Base-by-base conservation (phyloP, 176 grass and related monocot genomes). In the Zoysia japonica region DNA sequence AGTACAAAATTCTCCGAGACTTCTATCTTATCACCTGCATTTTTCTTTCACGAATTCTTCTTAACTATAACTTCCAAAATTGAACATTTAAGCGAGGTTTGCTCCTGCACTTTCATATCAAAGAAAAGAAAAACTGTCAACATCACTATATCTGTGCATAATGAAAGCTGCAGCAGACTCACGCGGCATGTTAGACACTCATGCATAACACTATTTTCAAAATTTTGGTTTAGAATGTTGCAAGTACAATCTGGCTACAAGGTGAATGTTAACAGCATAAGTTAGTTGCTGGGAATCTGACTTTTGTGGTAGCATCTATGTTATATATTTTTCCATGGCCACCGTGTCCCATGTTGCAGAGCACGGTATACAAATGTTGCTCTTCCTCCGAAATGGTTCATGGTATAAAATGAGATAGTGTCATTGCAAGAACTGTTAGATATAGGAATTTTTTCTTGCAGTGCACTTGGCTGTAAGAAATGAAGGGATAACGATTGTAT, bases 271-370 rank as follows among this genome's bases (percentile, higher is more conserved):
- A 72, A 49, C 61, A 41, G 3, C 10, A 62, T 57, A 57, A 16
- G 44, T 13, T 72, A 64, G 11, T 40, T 61, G 20, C 67, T 19
- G 2, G 35, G 2, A 61, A 40, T 47, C 3, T 41, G 41, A 65
- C 61, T 61, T 48, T 47, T 80, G 10, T 48, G 67, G 43, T 72
- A 14, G 12, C 8, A 47, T 16, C 19, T 12, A 8, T 45, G 15
- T 14, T 41, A 59, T 19, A 16, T 38, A 60, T 55, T 46, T 81
- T 81, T 70, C 56, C 43, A 61, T 15, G 35, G 9, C 55, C 14
- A 20, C 45, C 35, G 43, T 42, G 70, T 87, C 78, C 37, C 64
- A 78, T 50, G 48, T 50, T 5, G 67, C 47, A 66, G 10, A 5
- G 39, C 61, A 5, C 5, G 9, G 6, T 78, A 52, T 15, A 65